Percentiles rank a stretch among this genome's conserved stretches.
Evolutionary conservation across 257 asterid genomes (phyloP).

Genomic region (Scutellaria barbata): DNA sequence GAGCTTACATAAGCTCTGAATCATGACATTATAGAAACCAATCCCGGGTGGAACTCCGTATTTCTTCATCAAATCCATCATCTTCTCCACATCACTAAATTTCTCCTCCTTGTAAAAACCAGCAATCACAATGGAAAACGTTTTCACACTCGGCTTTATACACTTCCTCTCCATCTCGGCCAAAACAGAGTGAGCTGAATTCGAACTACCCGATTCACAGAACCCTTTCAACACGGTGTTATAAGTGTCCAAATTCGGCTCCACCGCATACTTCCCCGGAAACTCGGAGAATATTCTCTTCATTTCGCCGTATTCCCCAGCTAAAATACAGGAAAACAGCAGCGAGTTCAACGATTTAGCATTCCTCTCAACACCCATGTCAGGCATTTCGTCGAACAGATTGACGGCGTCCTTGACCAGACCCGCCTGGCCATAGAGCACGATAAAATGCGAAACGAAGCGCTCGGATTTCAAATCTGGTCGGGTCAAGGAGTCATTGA

Average conservation of each 20-base stretch:
- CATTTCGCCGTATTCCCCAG: conserved; percentile 69
- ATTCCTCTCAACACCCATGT: conserved; percentile 51
- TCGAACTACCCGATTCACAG: conserved; percentile 72
- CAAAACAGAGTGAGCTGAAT: conserved; percentile 62
- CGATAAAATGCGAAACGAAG: conserved; percentile 57
- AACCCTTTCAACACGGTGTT: conserved; percentile 78
- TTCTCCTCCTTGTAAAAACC: conserved; percentile 86
- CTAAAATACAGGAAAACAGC: conserved; percentile 64
- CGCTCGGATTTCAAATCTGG: conserved; percentile 64
- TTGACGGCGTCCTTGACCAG: conserved; percentile 58
- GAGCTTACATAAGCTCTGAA: conserved; percentile 82
- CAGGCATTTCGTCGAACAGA: conserved; percentile 70
- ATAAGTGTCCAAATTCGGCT: conserved; percentile 67
- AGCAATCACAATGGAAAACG: conserved; percentile 58
- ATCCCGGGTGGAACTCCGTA: conserved; percentile 47
- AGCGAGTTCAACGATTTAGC: conserved; percentile 66
- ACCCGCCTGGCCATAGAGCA: conserved; percentile 83
- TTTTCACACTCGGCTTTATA: conserved; percentile 57
- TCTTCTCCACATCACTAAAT: conserved; percentile 68
- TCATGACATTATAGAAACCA: conserved; percentile 60
- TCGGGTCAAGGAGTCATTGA: conserved; percentile 59
- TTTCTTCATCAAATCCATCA: conserved; percentile 61
- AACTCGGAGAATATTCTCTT: conserved; percentile 72
- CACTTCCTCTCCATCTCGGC: conserved; percentile 76
- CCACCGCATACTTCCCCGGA: conserved; percentile 61